Evolutionary conservation across 2,329 filamentous ascomycete species (phyloP).

Genomic region (Fusarium sp.): DNA sequence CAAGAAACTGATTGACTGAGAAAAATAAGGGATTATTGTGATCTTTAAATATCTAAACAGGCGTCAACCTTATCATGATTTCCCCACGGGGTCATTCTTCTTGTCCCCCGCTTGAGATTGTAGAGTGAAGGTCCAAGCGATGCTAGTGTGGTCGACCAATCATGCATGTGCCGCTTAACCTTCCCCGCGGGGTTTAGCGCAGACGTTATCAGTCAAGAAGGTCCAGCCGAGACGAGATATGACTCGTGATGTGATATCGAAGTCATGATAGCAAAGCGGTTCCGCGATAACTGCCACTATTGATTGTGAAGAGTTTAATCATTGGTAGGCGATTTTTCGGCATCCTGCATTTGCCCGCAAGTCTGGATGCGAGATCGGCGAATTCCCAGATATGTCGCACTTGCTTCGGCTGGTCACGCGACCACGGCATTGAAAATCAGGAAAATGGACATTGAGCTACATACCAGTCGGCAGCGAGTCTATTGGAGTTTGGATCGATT

Average conservation of each 20-base stretch:
- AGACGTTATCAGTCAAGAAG: background rate
- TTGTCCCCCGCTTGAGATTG: background rate
- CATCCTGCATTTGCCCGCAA: rapidly evolving
- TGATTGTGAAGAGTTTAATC: background rate
- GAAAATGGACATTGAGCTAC: no score
- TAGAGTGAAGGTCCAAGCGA: slow-evolving; percentile 5
- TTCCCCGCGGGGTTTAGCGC: background rate
- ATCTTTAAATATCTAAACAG: background rate
- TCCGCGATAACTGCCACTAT: background rate
- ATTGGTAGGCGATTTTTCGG: no score
- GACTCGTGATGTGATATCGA: background rate
- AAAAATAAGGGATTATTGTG: no score
- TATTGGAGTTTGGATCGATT: no score
- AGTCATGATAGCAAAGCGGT: background rate
- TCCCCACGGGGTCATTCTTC: background rate
- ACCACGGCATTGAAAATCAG: no score
- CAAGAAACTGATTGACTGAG: no score
- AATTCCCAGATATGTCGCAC: no score
- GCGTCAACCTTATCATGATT: slow-evolving; percentile 3
- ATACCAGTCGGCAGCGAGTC: no score
- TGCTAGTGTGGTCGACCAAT: background rate
- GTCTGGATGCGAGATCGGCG: no score
- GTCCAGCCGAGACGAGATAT: slow-evolving; percentile 1
- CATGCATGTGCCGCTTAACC: background rate
- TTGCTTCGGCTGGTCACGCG: no score